phyloP scores from a whole-genome alignment of 129 eudicot genomes.

The Glebionis coronaria region DNA sequence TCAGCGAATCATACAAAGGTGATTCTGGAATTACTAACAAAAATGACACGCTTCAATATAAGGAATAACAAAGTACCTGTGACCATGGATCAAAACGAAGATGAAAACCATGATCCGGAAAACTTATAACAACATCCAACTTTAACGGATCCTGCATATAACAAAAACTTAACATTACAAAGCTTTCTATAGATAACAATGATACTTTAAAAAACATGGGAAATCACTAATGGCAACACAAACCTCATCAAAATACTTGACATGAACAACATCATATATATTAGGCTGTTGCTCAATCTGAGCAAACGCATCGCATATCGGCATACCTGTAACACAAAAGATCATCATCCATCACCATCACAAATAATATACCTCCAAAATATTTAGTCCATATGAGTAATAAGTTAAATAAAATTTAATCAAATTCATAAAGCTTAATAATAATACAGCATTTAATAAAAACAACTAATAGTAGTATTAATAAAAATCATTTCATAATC shows the following conservation, averaged over 20 bases:
- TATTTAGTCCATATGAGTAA: neutral
- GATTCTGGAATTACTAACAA: neutral
- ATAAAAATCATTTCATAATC: neutral
- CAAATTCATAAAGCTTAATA: constrained; percentile 3
- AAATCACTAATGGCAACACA: constrained; percentile 11
- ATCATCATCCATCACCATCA: constrained; percentile 1
- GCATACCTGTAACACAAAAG: constrained; percentile 73
- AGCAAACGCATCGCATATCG: constrained; percentile 91
- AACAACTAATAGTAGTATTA: neutral
- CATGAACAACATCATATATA: constrained; percentile 92
- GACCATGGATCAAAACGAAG: constrained; percentile 89
- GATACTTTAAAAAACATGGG: neutral
- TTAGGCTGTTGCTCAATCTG: constrained; percentile 92
- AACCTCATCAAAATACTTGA: constrained; percentile 93
- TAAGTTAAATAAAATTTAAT: neutral
- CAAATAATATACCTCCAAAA: neutral
- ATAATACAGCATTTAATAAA: constrained; percentile 16
- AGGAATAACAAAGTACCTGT: constrained; percentile 38
- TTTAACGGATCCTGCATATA: constrained; percentile 74
- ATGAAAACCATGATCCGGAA: constrained; percentile 87
- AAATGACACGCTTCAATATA: neutral
- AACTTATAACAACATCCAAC: constrained; percentile 89
- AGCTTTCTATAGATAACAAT: too few relatives aligned
- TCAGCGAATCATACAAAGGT: neutral
- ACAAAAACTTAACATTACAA: constrained; percentile 3